Evolutionary conservation across 1,284 basidiomycete genomes (phyloP), one percentile per base, ranked within the genome.

Genomic region (Irpex rosettiformis): DNA sequence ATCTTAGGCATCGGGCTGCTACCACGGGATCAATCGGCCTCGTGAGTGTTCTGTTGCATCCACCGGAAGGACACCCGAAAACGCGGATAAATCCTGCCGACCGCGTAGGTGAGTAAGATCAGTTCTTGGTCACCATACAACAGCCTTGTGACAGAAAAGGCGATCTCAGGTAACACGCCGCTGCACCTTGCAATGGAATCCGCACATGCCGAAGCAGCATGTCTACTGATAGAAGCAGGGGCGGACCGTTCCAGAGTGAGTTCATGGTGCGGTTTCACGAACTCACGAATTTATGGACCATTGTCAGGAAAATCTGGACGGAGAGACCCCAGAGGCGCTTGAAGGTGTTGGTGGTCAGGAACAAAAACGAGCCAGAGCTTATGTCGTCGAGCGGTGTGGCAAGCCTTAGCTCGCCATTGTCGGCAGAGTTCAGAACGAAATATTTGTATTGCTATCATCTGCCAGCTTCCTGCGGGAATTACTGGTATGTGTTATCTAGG

Each of bases 161-260:
- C 56, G 42, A 47, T 24, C 64, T 63, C 70, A 91, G 94, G 94
- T 51, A 96, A 97, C 70, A 96, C 95, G 0, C 93, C 95, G 1
- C 77, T 98, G n/a, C 95, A 98, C 78, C 84, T 98, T 45, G 94
- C 95, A 4, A 88, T 98, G 85, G 95, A 98, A 70, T 94, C 91
- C 58, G 95, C 88, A 6, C 92, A 97, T 69, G 95, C 92, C 25
- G 89, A 93, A 70, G 90, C 87, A 4, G 95, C 94, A 4, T 91
- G 94, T 1, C 75, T 89, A 52, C 79, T 98, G 54, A 95, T 98
- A 60, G 92, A 96, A 70, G 94, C 93, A 47, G 95, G 95, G 16
- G 94, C 94, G 5, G 95, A 97, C 77, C 86, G 95, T 30, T 83
- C 83, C 63, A 81, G 93, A 67, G 93, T 95, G 72, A 70, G 91